phyloP scores from a whole-genome alignment of 2,329 filamentous ascomycete species.

The Paracoccidioides brasiliensis region DNA sequence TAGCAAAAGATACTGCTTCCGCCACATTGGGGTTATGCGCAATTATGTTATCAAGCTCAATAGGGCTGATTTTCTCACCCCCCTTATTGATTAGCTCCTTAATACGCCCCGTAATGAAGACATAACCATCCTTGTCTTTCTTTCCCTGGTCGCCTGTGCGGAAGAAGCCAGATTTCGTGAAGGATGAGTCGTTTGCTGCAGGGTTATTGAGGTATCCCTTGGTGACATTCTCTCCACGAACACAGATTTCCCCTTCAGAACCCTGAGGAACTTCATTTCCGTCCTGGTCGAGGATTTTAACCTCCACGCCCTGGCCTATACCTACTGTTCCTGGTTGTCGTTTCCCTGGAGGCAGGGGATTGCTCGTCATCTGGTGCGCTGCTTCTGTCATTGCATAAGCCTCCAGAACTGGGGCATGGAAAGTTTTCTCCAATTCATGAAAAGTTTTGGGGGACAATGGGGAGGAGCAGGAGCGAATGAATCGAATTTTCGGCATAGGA shows the following conservation, averaged over 20 bases:
- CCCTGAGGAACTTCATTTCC: constrained; percentile 58
- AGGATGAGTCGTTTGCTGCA: constrained; percentile 59
- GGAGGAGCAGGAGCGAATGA: constrained; percentile 78
- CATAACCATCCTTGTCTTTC: constrained; percentile 64
- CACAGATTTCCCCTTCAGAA: constrained; percentile 67
- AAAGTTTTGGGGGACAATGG: constrained; percentile 72
- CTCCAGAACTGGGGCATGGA: constrained; percentile 70
- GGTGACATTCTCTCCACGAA: constrained; percentile 70
- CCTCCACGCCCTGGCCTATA: constrained; percentile 67
- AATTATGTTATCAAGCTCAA: constrained; percentile 73
- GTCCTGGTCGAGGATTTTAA: constrained; percentile 59
- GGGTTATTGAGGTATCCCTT: constrained; percentile 76
- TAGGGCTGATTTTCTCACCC: constrained; percentile 79
- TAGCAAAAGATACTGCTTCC: constrained; percentile 73
- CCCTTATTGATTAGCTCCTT: constrained; percentile 87
- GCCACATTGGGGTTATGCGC: constrained; percentile 58
- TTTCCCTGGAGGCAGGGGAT: constrained; percentile 55
- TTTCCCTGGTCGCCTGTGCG: constrained; percentile 78
- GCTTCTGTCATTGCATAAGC: constrained; percentile 91
- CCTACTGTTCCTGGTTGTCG: constrained; percentile 73
- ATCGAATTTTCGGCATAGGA: constrained; percentile 61
- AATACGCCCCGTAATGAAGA: constrained; percentile 80
- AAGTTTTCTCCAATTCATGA: constrained; percentile 61
- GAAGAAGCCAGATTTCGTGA: constrained; percentile 68
- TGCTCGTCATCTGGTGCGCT: constrained; percentile 41